Evolutionary conservation across 805 yeast genomes (phyloP).

Genomic region (Candida parachauliodes): DNA sequence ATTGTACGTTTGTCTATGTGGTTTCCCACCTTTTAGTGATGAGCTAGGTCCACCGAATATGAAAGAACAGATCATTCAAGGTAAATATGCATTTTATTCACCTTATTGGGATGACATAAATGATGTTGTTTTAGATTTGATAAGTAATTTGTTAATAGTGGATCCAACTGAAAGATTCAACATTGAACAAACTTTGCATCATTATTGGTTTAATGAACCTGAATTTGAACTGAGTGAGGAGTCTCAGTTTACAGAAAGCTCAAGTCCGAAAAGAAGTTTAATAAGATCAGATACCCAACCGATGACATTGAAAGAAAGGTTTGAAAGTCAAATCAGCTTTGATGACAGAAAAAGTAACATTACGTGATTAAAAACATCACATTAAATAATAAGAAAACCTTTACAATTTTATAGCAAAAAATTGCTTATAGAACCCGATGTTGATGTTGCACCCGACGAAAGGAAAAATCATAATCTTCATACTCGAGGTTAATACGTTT

Average conservation of each 20-base stretch:
- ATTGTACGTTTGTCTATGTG: constrained; percentile 74
- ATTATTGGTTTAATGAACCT: constrained; percentile 41
- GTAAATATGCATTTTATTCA: constrained; percentile 68
- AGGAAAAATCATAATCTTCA: too few species aligned
- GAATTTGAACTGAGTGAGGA: constrained; percentile 7
- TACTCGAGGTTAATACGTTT: too few species aligned
- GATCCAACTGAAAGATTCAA: constrained; percentile 44
- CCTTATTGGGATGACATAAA: constrained; percentile 76
- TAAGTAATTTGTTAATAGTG: constrained; percentile 56
- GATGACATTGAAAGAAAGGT: constrained; percentile 22
- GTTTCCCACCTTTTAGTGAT: constrained; percentile 83
- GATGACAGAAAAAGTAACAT: too few species aligned
- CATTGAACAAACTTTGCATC: constrained; percentile 35
- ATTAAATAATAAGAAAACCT: too few species aligned
- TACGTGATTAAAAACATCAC: too few species aligned
- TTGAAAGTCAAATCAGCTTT: constrained; percentile 11
- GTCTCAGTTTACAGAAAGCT: not conserved
- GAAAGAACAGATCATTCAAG: constrained; percentile 68
- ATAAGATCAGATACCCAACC: constrained; percentile 26
- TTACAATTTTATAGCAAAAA: too few species aligned
- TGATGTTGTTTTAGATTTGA: constrained; percentile 63
- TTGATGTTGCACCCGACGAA: too few species aligned
- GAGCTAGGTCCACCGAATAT: constrained; percentile 76
- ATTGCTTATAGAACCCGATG: too few species aligned
- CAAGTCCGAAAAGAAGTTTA: constrained; percentile 14